These are phyloP conservation scores for Ceratocystis harringtonii DNA, from an alignment of 2,329 filamentous ascomycete species.

Conservation along the genomic window DNA sequence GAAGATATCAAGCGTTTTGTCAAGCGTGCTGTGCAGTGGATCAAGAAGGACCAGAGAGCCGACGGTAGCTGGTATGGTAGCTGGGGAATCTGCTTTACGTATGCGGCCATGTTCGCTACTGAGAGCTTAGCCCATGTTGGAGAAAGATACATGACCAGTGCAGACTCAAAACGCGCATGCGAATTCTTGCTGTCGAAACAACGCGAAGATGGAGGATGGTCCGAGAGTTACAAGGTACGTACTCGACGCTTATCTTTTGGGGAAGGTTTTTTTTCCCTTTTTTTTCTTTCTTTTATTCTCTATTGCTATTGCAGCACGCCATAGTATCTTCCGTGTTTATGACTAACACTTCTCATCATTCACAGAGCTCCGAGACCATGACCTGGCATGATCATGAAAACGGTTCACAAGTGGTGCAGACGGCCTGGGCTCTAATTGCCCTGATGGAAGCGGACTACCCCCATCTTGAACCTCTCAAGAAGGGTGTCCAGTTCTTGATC, in stretches of 20 bases:
- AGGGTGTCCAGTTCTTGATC: constrained; percentile 70
- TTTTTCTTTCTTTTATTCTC: neutral
- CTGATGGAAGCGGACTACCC: constrained; percentile 74
- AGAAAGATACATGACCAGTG: constrained; percentile 63
- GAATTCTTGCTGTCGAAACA: constrained; percentile 77
- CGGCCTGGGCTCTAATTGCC: constrained; percentile 74
- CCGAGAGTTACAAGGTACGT: constrained; percentile 68
- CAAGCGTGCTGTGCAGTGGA: constrained; percentile 60
- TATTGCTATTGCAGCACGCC: too few relatives aligned
- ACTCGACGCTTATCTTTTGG: neutral
- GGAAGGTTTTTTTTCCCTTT: neutral
- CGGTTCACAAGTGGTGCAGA: constrained; percentile 82
- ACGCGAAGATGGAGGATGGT: constrained; percentile 84
- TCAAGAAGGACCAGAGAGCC: constrained; percentile 58
- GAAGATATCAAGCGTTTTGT: constrained; percentile 63
- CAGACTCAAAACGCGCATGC: constrained; percentile 57
- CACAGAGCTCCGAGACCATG: constrained; percentile 58
- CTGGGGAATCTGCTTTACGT: constrained; percentile 98
- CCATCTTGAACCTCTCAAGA: constrained; percentile 53
- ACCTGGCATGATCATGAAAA: constrained; percentile 59
- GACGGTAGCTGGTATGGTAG: constrained; percentile 97
- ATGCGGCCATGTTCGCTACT: constrained; percentile 89
- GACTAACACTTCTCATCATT: constrained; percentile 10
- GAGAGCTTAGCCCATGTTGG: constrained; percentile 71
- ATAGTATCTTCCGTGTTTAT: neutral